Evolutionary conservation across 768 basidiomycete genomes (phyloP).

Genomic region (Panaeolus cyanescens): DNA sequence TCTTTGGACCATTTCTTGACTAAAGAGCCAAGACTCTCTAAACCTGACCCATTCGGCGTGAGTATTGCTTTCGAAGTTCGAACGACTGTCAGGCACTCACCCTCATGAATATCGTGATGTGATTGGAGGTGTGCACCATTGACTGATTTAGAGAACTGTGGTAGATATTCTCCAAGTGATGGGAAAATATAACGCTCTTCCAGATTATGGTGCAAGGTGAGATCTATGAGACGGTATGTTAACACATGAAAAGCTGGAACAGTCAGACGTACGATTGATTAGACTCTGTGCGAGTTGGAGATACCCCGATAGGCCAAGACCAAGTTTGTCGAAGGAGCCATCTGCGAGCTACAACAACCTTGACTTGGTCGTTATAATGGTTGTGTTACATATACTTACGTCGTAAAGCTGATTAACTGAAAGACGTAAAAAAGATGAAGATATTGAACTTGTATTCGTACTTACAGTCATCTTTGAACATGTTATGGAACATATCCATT

Average conservation of each 20-base stretch:
- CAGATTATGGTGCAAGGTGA: slow-evolving; percentile 57
- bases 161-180: slow-evolving; percentile 48
- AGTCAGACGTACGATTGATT: slow-evolving; percentile 35
- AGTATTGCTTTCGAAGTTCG: neutral
- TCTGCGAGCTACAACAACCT: slow-evolving; percentile 44
- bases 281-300: slow-evolving; percentile 40
- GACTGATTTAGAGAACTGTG: slow-evolving; percentile 40
- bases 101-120: slow-evolving; percentile 56
- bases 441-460: neutral
- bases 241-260: neutral
- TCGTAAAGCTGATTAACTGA: slow-evolving; percentile 48
- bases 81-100: slow-evolving; percentile 19
- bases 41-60: slow-evolving; percentile 31
- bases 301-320: slow-evolving; percentile 43
- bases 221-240: slow-evolving; percentile 31
- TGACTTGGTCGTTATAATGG: too few species aligned
- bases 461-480: slow-evolving; percentile 53
- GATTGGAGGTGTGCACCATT: slow-evolving; percentile 48
- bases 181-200: slow-evolving; percentile 58
- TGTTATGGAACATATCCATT: slow-evolving; percentile 40
- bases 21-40: slow-evolving; percentile 42
- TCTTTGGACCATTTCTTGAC: slow-evolving; percentile 43
- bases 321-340: slow-evolving; percentile 47
- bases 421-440: neutral
- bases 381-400: slow-evolving; percentile 20